Evolutionary conservation across 805 yeast genomes (phyloP).

Genomic region (Yamadazyma endophytica): DNA sequence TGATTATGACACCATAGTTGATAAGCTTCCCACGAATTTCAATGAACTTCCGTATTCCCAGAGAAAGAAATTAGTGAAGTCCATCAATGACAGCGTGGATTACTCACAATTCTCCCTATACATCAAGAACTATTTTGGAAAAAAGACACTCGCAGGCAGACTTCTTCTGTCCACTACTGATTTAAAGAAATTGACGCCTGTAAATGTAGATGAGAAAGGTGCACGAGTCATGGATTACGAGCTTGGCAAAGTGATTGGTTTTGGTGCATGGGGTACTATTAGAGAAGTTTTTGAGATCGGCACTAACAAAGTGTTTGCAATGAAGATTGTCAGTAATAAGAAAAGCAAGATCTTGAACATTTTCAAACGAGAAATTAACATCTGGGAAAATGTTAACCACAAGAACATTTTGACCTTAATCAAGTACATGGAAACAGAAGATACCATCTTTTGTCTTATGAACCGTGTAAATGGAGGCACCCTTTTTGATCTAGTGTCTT

Average conservation of each 20-base stretch:
- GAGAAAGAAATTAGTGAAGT: constrained; percentile 43
- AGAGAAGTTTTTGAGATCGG: constrained; percentile 50
- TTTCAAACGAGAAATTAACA: constrained; percentile 64
- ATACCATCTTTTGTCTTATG: constrained; percentile 69
- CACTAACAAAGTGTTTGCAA: constrained; percentile 43
- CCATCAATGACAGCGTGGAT: constrained; percentile 36
- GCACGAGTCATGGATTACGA: constrained; percentile 57
- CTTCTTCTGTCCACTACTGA: constrained; percentile 37
- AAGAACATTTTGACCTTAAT: constrained; percentile 60
- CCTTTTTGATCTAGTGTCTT: constrained; percentile 65
- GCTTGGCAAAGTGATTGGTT: constrained; percentile 74
- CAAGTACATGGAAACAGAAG: constrained; percentile 56
- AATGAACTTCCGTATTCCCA: constrained; percentile 57
- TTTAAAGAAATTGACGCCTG: constrained; percentile 25
- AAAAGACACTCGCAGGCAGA: constrained; percentile 39
- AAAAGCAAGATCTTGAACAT: constrained; percentile 44
- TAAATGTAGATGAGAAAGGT: constrained; percentile 62
- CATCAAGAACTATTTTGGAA: constrained; percentile 32
- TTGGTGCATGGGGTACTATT: constrained; percentile 88
- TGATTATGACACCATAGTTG: constrained; percentile 35
- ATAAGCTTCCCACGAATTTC: constrained; percentile 50
- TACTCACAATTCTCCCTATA: constrained; percentile 40
- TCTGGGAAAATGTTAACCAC: constrained; percentile 73
- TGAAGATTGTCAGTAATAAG: constrained; percentile 47
- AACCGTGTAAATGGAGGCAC: constrained; percentile 72